phyloP scores from a whole-genome alignment of 2,329 filamentous ascomycete species.

The Trichoderma guizhouense region DNA sequence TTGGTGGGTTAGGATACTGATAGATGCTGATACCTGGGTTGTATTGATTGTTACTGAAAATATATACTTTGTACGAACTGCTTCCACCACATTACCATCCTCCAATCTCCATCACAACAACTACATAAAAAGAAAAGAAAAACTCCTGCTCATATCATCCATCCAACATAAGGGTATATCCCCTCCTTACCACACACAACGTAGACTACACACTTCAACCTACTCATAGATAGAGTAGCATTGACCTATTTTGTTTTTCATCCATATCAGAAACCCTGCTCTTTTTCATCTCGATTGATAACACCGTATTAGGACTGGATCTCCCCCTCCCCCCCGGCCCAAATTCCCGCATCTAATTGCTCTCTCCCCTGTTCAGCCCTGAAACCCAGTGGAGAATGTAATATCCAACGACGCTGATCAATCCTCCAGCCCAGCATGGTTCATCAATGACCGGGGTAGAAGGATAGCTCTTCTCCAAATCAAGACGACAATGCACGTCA shows the following conservation, averaged over 20 bases:
- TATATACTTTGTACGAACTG: background rate
- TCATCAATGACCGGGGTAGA: background rate
- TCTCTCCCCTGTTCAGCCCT: background rate
- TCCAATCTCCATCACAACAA: background rate
- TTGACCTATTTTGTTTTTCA: background rate
- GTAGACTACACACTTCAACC: background rate
- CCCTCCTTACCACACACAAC: background rate
- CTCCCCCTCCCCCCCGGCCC: background rate
- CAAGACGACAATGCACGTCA: background rate
- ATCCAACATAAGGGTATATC: background rate
- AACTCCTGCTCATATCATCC: background rate
- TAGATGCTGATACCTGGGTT: slow-evolving; percentile 14
- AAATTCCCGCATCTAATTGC: background rate
- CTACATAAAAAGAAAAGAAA: background rate
- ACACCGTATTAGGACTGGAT: background rate
- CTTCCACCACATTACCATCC: background rate
- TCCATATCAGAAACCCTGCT: background rate
- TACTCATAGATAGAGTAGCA: background rate
- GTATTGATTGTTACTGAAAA: background rate
- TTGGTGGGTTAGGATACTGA: background rate
- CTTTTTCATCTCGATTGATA: slow-evolving; percentile 6
- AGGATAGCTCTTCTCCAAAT: background rate
- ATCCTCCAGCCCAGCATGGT: background rate
- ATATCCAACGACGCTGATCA: background rate
- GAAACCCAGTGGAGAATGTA: background rate